Conservation (phyloP, 805 yeast species). For the Ogataea henricii region DNA sequence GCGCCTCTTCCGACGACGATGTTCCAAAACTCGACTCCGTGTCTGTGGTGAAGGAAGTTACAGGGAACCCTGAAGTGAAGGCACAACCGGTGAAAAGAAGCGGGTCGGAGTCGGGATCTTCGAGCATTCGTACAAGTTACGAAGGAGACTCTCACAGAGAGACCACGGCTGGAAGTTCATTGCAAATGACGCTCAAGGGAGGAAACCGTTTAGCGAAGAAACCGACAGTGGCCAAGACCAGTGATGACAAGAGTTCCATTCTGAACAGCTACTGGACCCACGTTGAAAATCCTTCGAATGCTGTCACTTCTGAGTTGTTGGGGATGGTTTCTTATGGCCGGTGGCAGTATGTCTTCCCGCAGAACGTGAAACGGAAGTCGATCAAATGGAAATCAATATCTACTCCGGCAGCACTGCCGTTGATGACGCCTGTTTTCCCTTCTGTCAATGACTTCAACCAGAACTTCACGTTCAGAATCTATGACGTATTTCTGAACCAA, state of each 20-base stretch:
- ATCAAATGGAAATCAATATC: constrained; percentile 93
- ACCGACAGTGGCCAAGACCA: constrained; percentile 2
- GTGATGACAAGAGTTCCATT: constrained; percentile 17
- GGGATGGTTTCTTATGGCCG: constrained; percentile 69
- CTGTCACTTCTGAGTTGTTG: constrained; percentile 54
- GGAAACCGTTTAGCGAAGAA: constrained; percentile 7
- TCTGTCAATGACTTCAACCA: constrained; percentile 62
- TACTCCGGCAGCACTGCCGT: constrained; percentile 91
- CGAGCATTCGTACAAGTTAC: neutral
- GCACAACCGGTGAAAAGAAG: neutral
- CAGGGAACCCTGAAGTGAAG: neutral
- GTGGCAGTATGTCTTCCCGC: constrained; percentile 91
- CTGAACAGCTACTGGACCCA: constrained; percentile 56
- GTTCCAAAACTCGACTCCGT: constrained; percentile 22
- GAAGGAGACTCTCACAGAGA: neutral
- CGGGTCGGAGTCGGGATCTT: constrained; percentile 3
- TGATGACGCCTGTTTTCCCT: constrained; percentile 80
- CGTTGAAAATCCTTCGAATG: constrained; percentile 76
- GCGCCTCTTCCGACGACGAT: constrained; percentile 19
- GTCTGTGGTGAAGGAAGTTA: neutral
- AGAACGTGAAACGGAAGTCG: constrained; percentile 59
- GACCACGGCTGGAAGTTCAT: neutral
- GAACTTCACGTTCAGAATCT: constrained; percentile 80
- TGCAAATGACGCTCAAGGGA: constrained; percentile 4
- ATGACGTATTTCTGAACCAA: constrained; percentile 67